A percentile compares a stretch with the other conserved stretches of the same genome.
phyloP scores from a whole-genome alignment of 2,329 filamentous ascomycete species.

The Remersonia thermophila region DNA sequence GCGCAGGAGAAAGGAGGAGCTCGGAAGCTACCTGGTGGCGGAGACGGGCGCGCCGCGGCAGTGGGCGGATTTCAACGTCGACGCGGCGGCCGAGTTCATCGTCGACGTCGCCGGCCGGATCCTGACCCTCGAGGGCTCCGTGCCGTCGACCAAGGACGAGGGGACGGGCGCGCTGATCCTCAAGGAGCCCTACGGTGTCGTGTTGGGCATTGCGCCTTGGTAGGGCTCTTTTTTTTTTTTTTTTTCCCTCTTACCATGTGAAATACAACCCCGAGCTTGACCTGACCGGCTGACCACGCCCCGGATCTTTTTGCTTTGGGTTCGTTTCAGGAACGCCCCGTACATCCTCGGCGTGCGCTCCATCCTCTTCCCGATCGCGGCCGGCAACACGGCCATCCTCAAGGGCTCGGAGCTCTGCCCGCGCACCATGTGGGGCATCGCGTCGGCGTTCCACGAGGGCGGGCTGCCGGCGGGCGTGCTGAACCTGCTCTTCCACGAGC shows the following conservation, averaged over 20 bases:
- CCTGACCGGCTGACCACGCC: neutral
- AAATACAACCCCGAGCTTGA: too few species aligned
- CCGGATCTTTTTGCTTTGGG: too few species aligned
- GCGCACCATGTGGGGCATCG: conserved; percentile 49
- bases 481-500: conserved; percentile 57
- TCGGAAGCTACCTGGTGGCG: conserved; percentile 43
- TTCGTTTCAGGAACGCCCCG: conserved; percentile 42
- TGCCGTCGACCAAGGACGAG: conserved; percentile 28
- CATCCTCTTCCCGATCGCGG: conserved; percentile 55
- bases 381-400: conserved; percentile 64
- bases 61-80: conserved; percentile 33
- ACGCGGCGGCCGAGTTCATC: conserved; percentile 25
- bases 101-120: conserved; percentile 32
- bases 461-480: conserved; percentile 65
- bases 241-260: neutral
- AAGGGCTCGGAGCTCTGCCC: conserved; percentile 61
- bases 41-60: conserved; percentile 31
- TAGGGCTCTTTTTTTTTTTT: conserved; percentile 25
- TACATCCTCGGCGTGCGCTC: conserved; percentile 41
- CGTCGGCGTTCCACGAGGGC: conserved; percentile 54
- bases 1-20: conserved; percentile 44
- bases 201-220: conserved; percentile 74
- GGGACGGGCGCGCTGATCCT: conserved; percentile 50
- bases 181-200: conserved; percentile 67
- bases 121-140: conserved; percentile 21